These are phyloP conservation scores for Botrytis pseudocinerea DNA, from an alignment of 2,329 filamentous ascomycete species.

Conservation along the genomic window DNA sequence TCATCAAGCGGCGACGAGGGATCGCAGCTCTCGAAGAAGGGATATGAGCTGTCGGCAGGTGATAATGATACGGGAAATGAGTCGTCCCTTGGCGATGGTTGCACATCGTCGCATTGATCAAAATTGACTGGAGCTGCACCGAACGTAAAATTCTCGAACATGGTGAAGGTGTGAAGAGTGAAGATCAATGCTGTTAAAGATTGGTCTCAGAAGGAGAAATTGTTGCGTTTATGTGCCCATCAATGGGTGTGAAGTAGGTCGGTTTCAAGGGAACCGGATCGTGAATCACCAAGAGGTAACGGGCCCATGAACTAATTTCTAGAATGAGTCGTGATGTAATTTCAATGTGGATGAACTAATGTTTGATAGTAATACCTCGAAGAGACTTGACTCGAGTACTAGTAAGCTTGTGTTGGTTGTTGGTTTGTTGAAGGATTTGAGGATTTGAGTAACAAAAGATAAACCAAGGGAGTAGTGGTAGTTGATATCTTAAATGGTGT, in stretches of 20 bases:
- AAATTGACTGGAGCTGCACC: slow-evolving; percentile 17
- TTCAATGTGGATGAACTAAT: background rate
- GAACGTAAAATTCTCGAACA: slow-evolving; percentile 24
- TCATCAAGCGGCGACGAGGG: slow-evolving; percentile 16
- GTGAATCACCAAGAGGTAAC: background rate
- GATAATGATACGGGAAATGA: slow-evolving; percentile 2
- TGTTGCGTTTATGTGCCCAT: slow-evolving; percentile 2
- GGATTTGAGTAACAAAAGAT: background rate
- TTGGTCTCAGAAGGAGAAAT: background rate
- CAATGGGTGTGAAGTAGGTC: background rate
- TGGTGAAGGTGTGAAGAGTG: background rate
- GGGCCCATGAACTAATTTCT: too few species aligned
- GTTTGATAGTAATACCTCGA: background rate
- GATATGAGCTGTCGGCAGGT: slow-evolving; percentile 1
- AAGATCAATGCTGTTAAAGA: background rate
- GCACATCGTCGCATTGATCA: slow-evolving; percentile 15
- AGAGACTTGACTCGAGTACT: slow-evolving; percentile 4
- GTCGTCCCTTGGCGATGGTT: slow-evolving; percentile 20
- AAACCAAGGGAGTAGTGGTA: background rate
- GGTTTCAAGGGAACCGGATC: background rate
- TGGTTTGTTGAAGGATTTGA: background rate
- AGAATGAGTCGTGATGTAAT: background rate
- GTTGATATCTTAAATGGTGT: background rate
- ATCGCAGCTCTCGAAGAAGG: background rate
- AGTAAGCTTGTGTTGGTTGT: background rate